These are phyloP conservation scores for Tranzscheliella williamsii DNA, from an alignment of 1,284 basidiomycete species.

Conservation along the genomic window DNA sequence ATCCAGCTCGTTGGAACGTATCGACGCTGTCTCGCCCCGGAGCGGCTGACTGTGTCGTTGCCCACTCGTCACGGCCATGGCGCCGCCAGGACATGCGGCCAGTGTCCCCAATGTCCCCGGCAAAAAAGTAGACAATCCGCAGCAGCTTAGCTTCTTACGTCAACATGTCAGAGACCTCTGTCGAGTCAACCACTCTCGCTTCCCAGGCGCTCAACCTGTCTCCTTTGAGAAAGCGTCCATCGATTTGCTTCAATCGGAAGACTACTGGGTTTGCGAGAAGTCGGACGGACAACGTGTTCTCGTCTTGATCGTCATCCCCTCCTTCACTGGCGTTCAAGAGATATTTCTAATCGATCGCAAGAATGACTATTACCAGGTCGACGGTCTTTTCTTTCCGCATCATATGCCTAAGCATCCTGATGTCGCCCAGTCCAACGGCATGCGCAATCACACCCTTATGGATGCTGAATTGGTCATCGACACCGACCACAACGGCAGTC, in stretches of 20 bases:
- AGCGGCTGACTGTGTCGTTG: too few relatives aligned
- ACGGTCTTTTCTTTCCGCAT: conserved; percentile 77
- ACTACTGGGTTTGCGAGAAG: conserved; percentile 99
- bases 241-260: conserved; percentile 34
- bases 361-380: conserved; percentile 75
- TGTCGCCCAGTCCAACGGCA: conserved; percentile 32
- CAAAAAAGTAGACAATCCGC: conserved; percentile 19
- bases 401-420: conserved; percentile 23
- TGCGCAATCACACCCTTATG: conserved; percentile 75
- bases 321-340: conserved; percentile 67
- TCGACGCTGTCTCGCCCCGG: too few relatives aligned
- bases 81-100: conserved; percentile 26
- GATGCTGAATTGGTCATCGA: conserved; percentile 96
- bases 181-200: conserved; percentile 26
- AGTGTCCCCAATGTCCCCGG: conserved; percentile 38
- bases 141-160: conserved; percentile 25
- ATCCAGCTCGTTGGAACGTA: too few relatives aligned
- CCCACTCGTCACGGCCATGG: conserved; percentile 16
- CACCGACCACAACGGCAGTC: conserved; percentile 66
- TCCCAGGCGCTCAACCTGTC: conserved; percentile 55
- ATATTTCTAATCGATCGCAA: conserved; percentile 81
- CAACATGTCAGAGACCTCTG: conserved; percentile 37
- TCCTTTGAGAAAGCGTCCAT: conserved; percentile 46
- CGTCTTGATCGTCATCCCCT: conserved; percentile 72
- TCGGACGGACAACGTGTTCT: conserved; percentile 95